phyloP scores from a whole-genome alignment of 2,329 filamentous ascomycete species.

The Clarireedia hainanense region DNA sequence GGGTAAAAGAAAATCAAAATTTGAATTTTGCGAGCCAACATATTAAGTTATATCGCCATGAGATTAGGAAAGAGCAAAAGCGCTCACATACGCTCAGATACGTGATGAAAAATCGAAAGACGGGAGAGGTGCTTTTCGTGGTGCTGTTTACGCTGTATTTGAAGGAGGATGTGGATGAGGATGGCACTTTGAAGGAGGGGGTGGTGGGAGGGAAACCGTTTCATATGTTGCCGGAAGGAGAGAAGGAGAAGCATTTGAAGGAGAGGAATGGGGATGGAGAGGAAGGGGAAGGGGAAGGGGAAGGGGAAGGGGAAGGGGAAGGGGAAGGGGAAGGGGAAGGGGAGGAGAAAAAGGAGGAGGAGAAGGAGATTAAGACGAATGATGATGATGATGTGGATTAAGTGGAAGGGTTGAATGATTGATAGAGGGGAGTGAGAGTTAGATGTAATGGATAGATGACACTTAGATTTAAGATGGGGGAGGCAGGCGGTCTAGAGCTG shows the following conservation, averaged over 20 bases:
- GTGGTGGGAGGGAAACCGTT: conserved; percentile 27
- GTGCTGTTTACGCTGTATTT: conserved; percentile 72
- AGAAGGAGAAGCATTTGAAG: conserved; percentile 13
- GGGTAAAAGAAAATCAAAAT: not conserved
- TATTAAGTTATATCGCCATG: not conserved
- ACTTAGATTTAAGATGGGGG: too few species aligned
- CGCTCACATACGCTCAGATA: conserved; percentile 86
- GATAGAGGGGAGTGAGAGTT: not conserved
- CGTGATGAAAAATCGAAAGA: conserved; percentile 74
- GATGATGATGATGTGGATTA: not conserved
- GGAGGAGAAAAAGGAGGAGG: conserved; percentile 12
- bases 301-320: conserved; percentile 3
- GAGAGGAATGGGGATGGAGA: conserved; percentile 9
- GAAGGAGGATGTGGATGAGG: conserved; percentile 55
- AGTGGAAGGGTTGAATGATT: not conserved
- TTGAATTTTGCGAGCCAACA: conserved; percentile 5
- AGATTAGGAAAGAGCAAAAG: conserved; percentile 25
- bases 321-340: conserved; percentile 5
- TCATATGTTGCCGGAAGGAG: conserved; percentile 9
- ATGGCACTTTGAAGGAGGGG: conserved; percentile 43
- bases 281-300: not conserved
- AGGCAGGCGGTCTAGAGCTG: too few species aligned
- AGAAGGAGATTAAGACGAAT: conserved; percentile 8
- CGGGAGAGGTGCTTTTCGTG: conserved; percentile 69
- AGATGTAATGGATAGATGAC: too few species aligned